Base-by-base conservation (phyloP, 2,329 filamentous ascomycete genomes). In the Xylariaceae sp. region DNA sequence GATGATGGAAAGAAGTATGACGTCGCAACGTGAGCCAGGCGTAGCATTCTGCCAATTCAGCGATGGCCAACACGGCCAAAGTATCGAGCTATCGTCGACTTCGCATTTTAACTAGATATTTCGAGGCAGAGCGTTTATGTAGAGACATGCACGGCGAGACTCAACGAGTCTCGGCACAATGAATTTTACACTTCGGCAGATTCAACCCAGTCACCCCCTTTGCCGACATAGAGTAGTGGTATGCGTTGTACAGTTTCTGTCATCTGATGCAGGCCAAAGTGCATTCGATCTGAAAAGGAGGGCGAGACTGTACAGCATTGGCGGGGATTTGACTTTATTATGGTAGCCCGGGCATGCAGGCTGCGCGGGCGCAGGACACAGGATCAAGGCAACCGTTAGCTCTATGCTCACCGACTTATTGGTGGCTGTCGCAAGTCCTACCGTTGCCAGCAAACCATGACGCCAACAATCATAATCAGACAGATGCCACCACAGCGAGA, bases 391-490 rank as follows among this genome's bases (percentile, higher is more conserved):
- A 23, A 36, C 20, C 18, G 24, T 40, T 26, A 42, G 18, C n/a
- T n/a, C 16, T 37, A 23, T 36, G n/a, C 46, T 45, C 37, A 44
- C 42, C 33, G 50, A 37, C 26, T 59, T 33, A 41, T 45, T 39
- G 21, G 40, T 26, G 5, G 16, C 23, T 20, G 18, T 50, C 30
- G 21, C 40, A 16, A 23, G 18, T 50, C 26, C 40, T 42, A 32
- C 49, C 27, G n/a, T 41, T 59, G 56, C 56, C 56, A 59, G 32
- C 56, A 43, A 59, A 59, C 49, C 56, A 58, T 41, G 46, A 50
- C 37, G 33, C 15, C 33, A 33, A 30, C 33, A 39, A 52, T 32
- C 43, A 46, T n/a, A 10, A 36, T 21, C 48, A 32, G 41, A 30
- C 21, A 36, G 39, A 45, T 42, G 35, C 24, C 43, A 4, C 40